phyloP scores from a whole-genome alignment of 257 asterid species.

The Linaria vulgaris region DNA sequence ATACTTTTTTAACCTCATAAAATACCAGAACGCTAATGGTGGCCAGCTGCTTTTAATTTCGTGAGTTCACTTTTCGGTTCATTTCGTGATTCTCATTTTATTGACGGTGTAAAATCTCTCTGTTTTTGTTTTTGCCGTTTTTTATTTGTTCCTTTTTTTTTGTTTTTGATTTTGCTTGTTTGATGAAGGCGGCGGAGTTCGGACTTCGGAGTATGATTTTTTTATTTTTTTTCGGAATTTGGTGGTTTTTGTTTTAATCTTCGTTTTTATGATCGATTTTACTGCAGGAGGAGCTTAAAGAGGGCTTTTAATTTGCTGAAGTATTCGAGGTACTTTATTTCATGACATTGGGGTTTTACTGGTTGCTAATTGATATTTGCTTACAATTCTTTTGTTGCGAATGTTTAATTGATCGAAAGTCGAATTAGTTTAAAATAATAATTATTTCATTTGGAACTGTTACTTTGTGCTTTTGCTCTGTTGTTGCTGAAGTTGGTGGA shows the following conservation, averaged over 20 bases:
- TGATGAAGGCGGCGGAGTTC: conserved; percentile 14
- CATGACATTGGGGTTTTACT: neutral
- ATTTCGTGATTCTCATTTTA: conserved; percentile 11
- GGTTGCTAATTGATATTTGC: neutral
- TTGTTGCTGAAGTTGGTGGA: neutral
- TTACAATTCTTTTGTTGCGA: neutral
- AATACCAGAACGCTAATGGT: neutral
- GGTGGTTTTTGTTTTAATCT: conserved; percentile 24
- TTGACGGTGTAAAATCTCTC: neutral
- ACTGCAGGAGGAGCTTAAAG: conserved; percentile 27
- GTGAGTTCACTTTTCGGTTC: conserved; percentile 31
- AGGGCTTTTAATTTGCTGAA: conserved; percentile 8
- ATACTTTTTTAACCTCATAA: conserved; percentile 12
- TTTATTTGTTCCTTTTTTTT: neutral
- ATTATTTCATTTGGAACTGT: neutral
- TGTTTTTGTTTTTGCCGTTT: neutral
- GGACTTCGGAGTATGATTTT: conserved; percentile 9
- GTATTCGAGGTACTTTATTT: neutral
- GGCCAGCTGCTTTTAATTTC: conserved; percentile 12
- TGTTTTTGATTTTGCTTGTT: conserved; percentile 7
- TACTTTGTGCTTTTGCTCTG: neutral
- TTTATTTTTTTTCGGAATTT: no score
- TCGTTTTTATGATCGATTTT: conserved; percentile 10
- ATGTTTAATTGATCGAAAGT: neutral
- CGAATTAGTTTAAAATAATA: neutral